Evolutionary conservation across 2,329 filamentous ascomycete species (phyloP), one percentile per base, ranked within the genome.

Genomic region (Neofusicoccum ribis): DNA sequence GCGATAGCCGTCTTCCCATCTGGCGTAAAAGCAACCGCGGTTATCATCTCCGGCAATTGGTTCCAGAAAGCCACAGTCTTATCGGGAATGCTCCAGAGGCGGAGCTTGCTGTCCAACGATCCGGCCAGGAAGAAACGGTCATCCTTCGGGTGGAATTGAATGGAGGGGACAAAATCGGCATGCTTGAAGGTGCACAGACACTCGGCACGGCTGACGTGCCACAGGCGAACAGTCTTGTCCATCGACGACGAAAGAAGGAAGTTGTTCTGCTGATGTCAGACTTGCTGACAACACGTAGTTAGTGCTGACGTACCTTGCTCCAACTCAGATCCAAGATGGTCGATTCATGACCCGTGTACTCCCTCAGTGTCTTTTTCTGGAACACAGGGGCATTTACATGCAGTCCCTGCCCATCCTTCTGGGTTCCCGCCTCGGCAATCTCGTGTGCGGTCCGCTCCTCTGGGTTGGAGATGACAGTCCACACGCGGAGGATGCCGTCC

Each of bases 81-180:
- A 76, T 99, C 95, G 0, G 95, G 93, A 52, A 99, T 99, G 73
- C 93, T 97, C 95, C 95, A 99, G 1, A 99, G 80, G 15, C 95
- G 86, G 59, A 99, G 78, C 69, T 93, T 93, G 1, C 89, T 90
- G 74, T 99, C 95, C 6, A 98, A 83, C 0, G 92, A 97, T 8
- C 95, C 95, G 17, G 95, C 93, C 11, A 99, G 83, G 77, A 99
- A 99, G 81, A 99, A 99, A 0, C 95, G 89, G 75, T 99, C 95
- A 74, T 99, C 95, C 34, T 87, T 89, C 0, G 95, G 95, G 74
- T 99, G 95, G 70, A 99, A 99, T 43, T 92, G 88, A 58, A 99
- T 93, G 1, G 93, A 94, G 0, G 95, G 96, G 52, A 98, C 94
- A 71, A 97, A 93, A 75, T 99, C 95, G 71, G 89, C 92, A 77